A percentile compares a stretch with the other conserved stretches of the same genome.
These are phyloP conservation scores for Fusarium domesticum DNA, from an alignment of 2,329 filamentous ascomycete genomes.

Conservation along the genomic window DNA sequence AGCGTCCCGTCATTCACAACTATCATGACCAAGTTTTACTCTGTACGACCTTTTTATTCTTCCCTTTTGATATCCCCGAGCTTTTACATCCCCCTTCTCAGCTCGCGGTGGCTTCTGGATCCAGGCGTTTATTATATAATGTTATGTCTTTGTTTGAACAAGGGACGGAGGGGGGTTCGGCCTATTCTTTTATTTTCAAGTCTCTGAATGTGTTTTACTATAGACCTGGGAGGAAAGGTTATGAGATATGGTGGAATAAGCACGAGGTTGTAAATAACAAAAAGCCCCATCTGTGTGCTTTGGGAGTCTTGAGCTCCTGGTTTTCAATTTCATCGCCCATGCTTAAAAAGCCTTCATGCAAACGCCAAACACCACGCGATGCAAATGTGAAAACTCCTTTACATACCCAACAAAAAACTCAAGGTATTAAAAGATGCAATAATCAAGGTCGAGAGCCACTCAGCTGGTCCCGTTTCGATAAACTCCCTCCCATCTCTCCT, in stretches of 20 bases:
- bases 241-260: not conserved
- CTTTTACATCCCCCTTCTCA: not conserved
- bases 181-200: not conserved
- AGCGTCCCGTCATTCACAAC: not conserved
- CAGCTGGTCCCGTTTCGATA: conserved; percentile 38
- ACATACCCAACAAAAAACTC: conserved; percentile 1
- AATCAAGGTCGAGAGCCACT: not conserved
- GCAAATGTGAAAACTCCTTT: conserved; percentile 20
- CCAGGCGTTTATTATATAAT: not conserved
- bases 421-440: not conserved
- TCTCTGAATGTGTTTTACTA: not conserved
- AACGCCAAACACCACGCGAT: conserved; percentile 41
- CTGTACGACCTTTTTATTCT: not conserved
- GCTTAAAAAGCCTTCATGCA: conserved; percentile 15
- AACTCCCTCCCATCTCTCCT: conserved; percentile 55
- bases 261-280: not conserved
- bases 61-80: not conserved
- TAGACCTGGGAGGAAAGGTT: not conserved
- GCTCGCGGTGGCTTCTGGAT: not conserved
- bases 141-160: not conserved
- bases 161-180: not conserved
- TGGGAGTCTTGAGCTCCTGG: conserved; percentile 8
- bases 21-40: conserved; percentile 1
- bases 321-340: conserved; percentile 2
- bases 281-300: not conserved